These are phyloP conservation scores for Panaeolus cyanescens DNA, from an alignment of 768 basidiomycete species.

Conservation along the genomic window DNA sequence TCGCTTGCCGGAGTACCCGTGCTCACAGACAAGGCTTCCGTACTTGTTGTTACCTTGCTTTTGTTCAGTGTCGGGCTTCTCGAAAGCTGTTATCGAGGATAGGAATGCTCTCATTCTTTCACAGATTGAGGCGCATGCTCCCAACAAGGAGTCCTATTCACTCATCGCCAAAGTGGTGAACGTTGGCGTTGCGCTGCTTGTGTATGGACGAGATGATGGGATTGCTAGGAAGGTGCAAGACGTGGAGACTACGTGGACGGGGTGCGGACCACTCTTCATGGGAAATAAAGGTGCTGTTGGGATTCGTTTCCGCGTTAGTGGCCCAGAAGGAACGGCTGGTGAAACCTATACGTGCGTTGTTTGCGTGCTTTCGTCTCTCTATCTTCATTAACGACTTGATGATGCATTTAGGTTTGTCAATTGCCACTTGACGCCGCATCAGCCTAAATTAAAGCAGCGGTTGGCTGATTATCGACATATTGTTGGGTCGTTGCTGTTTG, in stretches of 20 bases:
- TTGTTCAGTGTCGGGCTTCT: slow-evolving; percentile 72
- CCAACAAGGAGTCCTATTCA: slow-evolving; percentile 72
- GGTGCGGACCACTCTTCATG: slow-evolving; percentile 74
- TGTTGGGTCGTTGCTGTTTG: slow-evolving; percentile 78
- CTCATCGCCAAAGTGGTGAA: slow-evolving; percentile 81
- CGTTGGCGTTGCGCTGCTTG: slow-evolving; percentile 84
- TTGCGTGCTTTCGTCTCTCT: neutral
- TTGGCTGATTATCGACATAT: slow-evolving; percentile 83
- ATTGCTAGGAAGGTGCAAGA: slow-evolving; percentile 61
- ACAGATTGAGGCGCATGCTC: slow-evolving; percentile 71
- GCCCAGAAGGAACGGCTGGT: slow-evolving; percentile 53
- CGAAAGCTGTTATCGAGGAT: slow-evolving; percentile 66
- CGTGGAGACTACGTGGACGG: slow-evolving; percentile 76
- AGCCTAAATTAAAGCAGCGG: slow-evolving; percentile 60
- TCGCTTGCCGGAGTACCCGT: neutral
- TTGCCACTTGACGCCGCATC: slow-evolving; percentile 89
- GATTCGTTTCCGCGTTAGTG: slow-evolving; percentile 75
- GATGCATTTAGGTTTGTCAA: slow-evolving; percentile 74
- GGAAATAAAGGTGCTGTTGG: slow-evolving; percentile 97
- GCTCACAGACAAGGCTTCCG: slow-evolving; percentile 9
- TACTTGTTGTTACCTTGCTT: too few species aligned
- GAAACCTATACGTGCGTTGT: slow-evolving; percentile 82
- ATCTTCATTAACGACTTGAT: neutral
- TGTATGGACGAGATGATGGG: slow-evolving; percentile 79
- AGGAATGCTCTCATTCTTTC: slow-evolving; percentile 72